phyloP scores from a whole-genome alignment of 371 early-diverging fungal genomes.

The Syncephalastrum contaminatum region DNA sequence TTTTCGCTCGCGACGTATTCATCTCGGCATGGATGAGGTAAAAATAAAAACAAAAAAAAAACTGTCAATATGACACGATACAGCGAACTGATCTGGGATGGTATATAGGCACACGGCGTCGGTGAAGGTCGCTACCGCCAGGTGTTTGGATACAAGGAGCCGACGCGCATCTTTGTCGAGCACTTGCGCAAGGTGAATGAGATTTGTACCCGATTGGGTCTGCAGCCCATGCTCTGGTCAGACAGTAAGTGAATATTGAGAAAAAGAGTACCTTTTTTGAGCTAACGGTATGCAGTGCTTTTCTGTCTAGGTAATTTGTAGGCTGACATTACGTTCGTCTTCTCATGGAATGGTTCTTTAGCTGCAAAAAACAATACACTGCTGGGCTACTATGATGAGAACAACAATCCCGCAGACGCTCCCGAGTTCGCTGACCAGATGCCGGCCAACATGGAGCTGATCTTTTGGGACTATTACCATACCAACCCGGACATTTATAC shows the following conservation, averaged over 20 bases:
- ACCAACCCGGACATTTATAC: conserved; percentile 67
- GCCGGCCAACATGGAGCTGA: conserved; percentile 68
- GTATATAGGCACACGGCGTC: conserved; percentile 67
- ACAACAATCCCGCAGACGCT: conserved; percentile 51
- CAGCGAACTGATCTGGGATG: not conserved
- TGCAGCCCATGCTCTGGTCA: conserved; percentile 86
- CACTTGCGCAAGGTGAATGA: conserved; percentile 73
- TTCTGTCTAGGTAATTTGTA: conserved; percentile 52
- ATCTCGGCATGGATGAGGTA: conserved; percentile 87
- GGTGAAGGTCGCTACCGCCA: conserved; percentile 81
- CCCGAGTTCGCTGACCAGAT: conserved; percentile 59
- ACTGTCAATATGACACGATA: no score
- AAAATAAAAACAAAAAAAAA: not conserved
- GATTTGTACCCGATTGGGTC: conserved; percentile 61
- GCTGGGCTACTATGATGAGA: conserved; percentile 76
- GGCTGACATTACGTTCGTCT: not conserved
- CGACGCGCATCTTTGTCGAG: conserved; percentile 73
- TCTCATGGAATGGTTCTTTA: conserved; percentile 13
- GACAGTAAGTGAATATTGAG: conserved; percentile 64
- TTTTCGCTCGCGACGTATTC: conserved; percentile 75
- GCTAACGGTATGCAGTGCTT: conserved; percentile 40
- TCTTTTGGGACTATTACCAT: conserved; percentile 91
- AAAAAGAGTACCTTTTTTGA: not conserved
- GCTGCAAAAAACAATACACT: conserved; percentile 79
- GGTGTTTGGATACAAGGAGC: conserved; percentile 73